Evolutionary conservation across 805 yeast genomes (phyloP).

Genomic region (Ogataea sp.): DNA sequence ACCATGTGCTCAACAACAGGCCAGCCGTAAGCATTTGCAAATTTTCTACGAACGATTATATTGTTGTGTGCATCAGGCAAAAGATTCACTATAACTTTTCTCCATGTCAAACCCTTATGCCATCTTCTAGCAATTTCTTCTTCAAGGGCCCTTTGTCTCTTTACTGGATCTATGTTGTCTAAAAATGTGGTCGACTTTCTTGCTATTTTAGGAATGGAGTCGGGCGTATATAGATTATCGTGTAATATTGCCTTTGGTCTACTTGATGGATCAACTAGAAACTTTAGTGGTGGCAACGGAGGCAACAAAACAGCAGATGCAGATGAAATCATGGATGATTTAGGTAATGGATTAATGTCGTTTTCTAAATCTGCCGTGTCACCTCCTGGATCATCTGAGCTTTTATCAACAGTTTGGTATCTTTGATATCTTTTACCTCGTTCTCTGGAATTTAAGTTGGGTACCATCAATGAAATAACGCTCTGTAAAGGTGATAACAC

Average conservation of each 20-base stretch:
- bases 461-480: constrained; percentile 35
- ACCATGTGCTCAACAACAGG: constrained; percentile 81
- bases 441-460: constrained; percentile 15
- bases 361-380: constrained; percentile 6
- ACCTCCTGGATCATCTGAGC: constrained; percentile 7
- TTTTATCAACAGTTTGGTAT: constrained; percentile 20
- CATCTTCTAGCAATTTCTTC: constrained; percentile 85
- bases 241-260: constrained; percentile 65
- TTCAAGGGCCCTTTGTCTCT: constrained; percentile 42
- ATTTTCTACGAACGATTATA: constrained; percentile 79
- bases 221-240: constrained; percentile 74
- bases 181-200: constrained; percentile 17
- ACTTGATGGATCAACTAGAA: constrained; percentile 55
- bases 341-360: constrained; percentile 37
- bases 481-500: constrained; percentile 34
- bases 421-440: constrained; percentile 17
- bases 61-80: constrained; percentile 95
- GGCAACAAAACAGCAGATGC: constrained; percentile 74
- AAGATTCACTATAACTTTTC: constrained; percentile 80
- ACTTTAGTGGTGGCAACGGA: constrained; percentile 66
- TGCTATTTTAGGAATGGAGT: constrained; percentile 23
- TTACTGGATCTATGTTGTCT: constrained; percentile 24
- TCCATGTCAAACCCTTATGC: constrained; percentile 80
- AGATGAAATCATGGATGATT: constrained; percentile 68
- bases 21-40: constrained; percentile 94